Conservation (phyloP, 441 rosid genomes). For the Adansonia madagascariensis region DNA sequence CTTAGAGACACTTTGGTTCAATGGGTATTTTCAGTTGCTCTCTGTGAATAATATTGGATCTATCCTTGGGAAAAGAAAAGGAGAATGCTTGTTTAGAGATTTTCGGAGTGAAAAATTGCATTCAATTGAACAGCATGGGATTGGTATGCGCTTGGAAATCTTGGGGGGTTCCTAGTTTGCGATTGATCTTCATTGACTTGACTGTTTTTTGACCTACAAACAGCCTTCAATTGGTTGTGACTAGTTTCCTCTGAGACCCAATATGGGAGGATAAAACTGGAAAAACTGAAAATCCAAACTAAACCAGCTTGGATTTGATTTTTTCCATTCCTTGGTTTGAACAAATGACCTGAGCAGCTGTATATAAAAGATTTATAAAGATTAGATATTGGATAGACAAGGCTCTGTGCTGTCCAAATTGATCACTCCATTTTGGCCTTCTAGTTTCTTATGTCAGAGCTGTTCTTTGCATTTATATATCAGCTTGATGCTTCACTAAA, state of each 20-base stretch:
- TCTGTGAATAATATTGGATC: neutral
- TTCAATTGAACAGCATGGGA: neutral
- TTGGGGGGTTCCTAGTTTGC: neutral
- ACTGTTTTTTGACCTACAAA: neutral
- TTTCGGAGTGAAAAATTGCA: neutral
- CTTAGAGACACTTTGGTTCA: constrained; percentile 9
- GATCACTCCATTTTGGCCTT: neutral
- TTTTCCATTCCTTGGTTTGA: neutral
- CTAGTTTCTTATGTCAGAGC: constrained; percentile 3
- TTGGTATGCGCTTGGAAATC: neutral
- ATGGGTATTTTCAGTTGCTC: neutral
- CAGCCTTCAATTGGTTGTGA: neutral
- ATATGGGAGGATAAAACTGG: constrained; percentile 10
- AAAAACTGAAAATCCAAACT: neutral
- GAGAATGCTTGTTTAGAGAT: neutral
- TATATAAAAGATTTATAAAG: neutral
- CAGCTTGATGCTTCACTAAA: constrained; percentile 24
- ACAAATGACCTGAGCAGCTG: neutral
- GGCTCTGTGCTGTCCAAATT: neutral
- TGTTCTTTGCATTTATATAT: neutral
- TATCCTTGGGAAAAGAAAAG: neutral
- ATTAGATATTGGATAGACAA: neutral
- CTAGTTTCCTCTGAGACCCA: neutral
- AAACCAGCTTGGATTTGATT: neutral
- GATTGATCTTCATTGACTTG: constrained; percentile 14